Base-by-base conservation (phyloP, 106 monocot species). In the Dioscorea zingiberensis region DNA sequence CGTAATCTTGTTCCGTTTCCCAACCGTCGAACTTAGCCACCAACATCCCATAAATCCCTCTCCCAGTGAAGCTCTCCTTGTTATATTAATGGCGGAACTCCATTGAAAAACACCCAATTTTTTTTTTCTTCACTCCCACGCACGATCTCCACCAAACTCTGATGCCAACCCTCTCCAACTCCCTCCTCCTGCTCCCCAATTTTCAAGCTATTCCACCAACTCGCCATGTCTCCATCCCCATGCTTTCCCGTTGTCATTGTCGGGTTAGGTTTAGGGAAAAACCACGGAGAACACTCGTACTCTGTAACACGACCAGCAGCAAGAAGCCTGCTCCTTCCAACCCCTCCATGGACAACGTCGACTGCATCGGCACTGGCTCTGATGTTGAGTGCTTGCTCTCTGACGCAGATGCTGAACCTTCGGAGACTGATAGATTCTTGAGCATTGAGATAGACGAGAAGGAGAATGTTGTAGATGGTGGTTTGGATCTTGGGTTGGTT, bases 341-440 rank as follows among this genome's bases (percentile, higher is more conserved):
- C 38, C 44, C 66, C 28, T 16, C 73, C 26, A 54, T 57, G 62
- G 55, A 32, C n/a, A n/a, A 60, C 59, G 44, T 78, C 56, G 93
- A 88, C 54, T 84, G 83, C 78, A 65, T 79, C 74, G 84, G 91
- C 54, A 88, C 87, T 32, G 87, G 92, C 38, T 17, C 67, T 23
- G 81, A 87, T 47, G 87, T 74, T 23, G 87, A 91, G 73, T 78
- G 87, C 78, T 71, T 69, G 68, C 28, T 73, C 73, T 21, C 89
- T 73, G 25, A 29, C 32, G 3, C 67, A 70, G 18, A 48, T 25
- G 25, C 73, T 81, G 16, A 62, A 73, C 65, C 13, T 9, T 26
- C 61, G 8, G 24, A 47, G 25, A 57, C 56, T n/a, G 29, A 44
- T 25, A 10, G 73, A 21, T 22, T 46, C 17, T 17, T 44, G 25